Conservation (phyloP, 805 yeast genomes). For the Candida xyloterini region DNA sequence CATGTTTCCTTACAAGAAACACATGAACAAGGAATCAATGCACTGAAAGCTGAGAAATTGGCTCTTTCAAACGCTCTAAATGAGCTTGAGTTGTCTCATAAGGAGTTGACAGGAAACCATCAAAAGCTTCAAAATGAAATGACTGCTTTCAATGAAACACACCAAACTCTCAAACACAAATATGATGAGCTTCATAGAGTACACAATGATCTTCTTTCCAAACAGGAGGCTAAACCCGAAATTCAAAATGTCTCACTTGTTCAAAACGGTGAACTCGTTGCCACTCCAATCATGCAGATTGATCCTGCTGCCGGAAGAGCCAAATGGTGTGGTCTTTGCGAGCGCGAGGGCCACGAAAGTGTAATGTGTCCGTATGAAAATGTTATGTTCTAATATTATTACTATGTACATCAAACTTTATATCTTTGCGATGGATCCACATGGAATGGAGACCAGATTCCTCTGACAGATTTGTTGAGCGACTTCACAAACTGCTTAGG, state of each 20-base stretch:
- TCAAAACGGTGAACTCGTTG: slow-evolving; percentile 34
- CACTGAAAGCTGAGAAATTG: not conserved
- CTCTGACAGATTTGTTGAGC: slow-evolving; percentile 81
- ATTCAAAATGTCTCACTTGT: not conserved
- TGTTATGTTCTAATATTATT: slow-evolving; percentile 21
- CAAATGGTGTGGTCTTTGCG: slow-evolving; percentile 93
- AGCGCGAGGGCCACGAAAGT: slow-evolving; percentile 83
- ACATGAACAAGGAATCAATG: not conserved
- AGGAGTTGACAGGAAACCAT: not conserved
- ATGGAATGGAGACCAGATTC: slow-evolving; percentile 97
- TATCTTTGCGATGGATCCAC: slow-evolving; percentile 50
- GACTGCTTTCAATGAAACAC: not conserved
- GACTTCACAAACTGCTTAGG: slow-evolving; percentile 79
- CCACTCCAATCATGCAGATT: slow-evolving; percentile 42
- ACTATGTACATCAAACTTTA: slow-evolving; percentile 36
- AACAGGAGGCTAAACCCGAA: not conserved
- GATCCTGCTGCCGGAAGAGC: slow-evolving; percentile 75
- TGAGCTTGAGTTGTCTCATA: not conserved
- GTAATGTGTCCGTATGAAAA: slow-evolving; percentile 84
- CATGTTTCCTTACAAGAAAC: not conserved
- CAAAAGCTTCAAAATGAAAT: not conserved
- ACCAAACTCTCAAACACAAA: no score
- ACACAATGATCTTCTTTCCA: not conserved
- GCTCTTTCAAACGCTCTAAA: not conserved
- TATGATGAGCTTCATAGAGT: not conserved